Evolutionary conservation across 1,284 basidiomycete genomes (phyloP).

Genomic region (Trametes hirsuta): DNA sequence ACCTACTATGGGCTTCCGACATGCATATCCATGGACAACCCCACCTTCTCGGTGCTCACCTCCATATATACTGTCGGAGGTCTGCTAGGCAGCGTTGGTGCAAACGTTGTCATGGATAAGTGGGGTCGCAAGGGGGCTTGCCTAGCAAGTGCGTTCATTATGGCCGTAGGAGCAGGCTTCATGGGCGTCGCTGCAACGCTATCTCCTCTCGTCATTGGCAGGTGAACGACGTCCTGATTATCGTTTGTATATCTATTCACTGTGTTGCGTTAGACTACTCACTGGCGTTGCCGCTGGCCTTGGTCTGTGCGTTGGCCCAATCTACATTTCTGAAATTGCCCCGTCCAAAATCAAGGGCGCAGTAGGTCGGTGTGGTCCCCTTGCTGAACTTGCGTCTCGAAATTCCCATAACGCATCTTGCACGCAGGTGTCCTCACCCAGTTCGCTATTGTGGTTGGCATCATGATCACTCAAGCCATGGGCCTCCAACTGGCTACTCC

Average conservation of each 20-base stretch:
- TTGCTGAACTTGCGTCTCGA: background rate
- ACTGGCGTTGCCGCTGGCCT: constrained; percentile 83
- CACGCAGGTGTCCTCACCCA: constrained; percentile 83
- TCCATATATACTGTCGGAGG: constrained; percentile 90
- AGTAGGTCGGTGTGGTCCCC: constrained; percentile 51
- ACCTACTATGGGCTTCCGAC: constrained; percentile 47
- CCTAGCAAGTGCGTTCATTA: constrained; percentile 59
- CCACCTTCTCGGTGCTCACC: constrained; percentile 80
- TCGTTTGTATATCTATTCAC: background rate
- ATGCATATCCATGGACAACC: constrained; percentile 80
- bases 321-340: constrained; percentile 84
- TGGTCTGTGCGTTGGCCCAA: constrained; percentile 84
- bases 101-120: constrained; percentile 71
- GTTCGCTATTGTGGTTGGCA: constrained; percentile 82
- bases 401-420: background rate
- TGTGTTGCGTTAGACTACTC: constrained; percentile 55
- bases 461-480: constrained; percentile 76
- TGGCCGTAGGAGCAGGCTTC: constrained; percentile 61
- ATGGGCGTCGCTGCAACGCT: constrained; percentile 71
- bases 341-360: constrained; percentile 75
- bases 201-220: constrained; percentile 62
- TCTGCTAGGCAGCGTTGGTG: constrained; percentile 72
- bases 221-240: constrained; percentile 44
- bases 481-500: constrained; percentile 68
- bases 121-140: constrained; percentile 72